Evolutionary conservation across 768 basidiomycete genomes (phyloP), one percentile per base, ranked within the genome.

Genomic region (Symmetrospora coprosmae): DNA sequence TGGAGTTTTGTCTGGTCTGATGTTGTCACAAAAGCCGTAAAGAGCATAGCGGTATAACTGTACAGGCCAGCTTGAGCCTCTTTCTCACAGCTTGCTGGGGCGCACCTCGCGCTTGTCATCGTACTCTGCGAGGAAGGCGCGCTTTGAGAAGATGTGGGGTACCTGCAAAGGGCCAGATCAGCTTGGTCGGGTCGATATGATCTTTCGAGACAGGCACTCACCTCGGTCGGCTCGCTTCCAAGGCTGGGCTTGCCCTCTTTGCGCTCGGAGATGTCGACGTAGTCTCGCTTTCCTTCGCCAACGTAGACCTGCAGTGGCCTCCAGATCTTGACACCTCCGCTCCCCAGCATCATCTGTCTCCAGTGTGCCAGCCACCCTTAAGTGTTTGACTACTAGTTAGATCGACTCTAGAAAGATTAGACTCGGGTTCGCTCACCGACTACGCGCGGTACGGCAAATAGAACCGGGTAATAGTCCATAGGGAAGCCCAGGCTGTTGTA

Each of bases 321-420:
- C 33, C 90, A 92, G 66, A 92, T 92, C 74, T 90, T 91, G 63
- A 92, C 87, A 49, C 87, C 87, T 21, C 82, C 85, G 30, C 83
- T 78, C 68, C 86, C 83, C 45, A 92, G 74, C 88, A 90, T 90
- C 85, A 90, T 86, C 82, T 91, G 68, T 17, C 65, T 55, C 53
- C 61, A 38, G 11, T 50, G 60, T 35, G 53, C 53, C 14, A 51
- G 13, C 25, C 53, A 56, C 14, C 53, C 39, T n/a, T n/a, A n/a
- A n/a, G n/a, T n/a, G n/a, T n/a, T n/a, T n/a, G n/a, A n/a, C n/a
- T n/a, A n/a, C n/a, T n/a, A n/a, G n/a, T n/a, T n/a, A n/a, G n/a
- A n/a, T n/a, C n/a, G n/a, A n/a, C 49, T 50, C 21, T 6, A 13
- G 6, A 4, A 33, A 19, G 13, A 55, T 30, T 55, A 86, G 78